Base-by-base conservation (phyloP, 106 monocot species). In the Agapanthus africanus region DNA sequence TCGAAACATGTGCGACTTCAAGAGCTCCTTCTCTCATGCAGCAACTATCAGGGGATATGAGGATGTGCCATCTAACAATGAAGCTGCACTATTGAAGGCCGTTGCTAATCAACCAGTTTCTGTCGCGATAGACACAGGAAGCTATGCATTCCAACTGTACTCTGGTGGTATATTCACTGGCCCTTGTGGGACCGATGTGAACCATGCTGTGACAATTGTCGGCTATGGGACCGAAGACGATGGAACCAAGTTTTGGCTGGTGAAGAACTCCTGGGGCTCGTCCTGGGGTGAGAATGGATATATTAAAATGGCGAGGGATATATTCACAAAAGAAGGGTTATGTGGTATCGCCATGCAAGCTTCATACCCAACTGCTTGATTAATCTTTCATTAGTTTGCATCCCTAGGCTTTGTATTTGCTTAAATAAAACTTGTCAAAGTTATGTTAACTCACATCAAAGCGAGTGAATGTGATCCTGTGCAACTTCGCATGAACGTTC, bases 11-110 rank as follows among this genome's bases (percentile, higher is more conserved):
- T 71, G 71, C 61, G 22, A 52, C 22, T 10, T 61, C 61, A 61
- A 46, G 8, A 71, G 44, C 42, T 7, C 27, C 11, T 39, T 31
- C 31, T 2, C 30, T 32, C 39, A 33, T 14, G 73, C 52, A 0
- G 77, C 59, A 18, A 63, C 67, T 1, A 81, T 81, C 40, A 36
- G 37, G 15, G 72, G 81, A 16, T 73, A 47, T 41, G 56, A 77
- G 56, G 54, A 69, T 22, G 81, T 81, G 7, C 81, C 77, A 0
- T 16, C 13, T 4, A 77, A 77, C 40, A 60, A 64, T 19, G 81
- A 81, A 46, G 36, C 18, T 0, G 51, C 81, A 3, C 69, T 81
- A 7, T 22, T 73, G 26, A 34, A 72, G 21, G 77, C 81, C 35
- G 77, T 77, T 0, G 37, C 66, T n/a, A n/a, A n/a, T n/a, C n/a